Conservation (phyloP, 192 early-diverging fungal genomes). For the Coemansia sp. region DNA sequence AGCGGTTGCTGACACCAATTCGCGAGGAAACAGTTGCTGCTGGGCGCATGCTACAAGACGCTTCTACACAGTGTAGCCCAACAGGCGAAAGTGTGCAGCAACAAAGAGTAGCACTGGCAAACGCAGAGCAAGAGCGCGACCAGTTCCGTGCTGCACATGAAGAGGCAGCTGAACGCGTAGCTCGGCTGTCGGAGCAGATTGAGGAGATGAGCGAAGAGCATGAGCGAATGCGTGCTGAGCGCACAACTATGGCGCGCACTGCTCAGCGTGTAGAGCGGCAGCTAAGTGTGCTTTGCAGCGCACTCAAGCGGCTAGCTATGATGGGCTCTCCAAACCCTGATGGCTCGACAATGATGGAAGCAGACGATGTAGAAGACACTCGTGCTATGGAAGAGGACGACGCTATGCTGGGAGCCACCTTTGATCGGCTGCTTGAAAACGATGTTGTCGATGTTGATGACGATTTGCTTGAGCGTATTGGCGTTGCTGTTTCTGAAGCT, state of each 20-base stretch:
- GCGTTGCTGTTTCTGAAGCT: slow-evolving; percentile 18
- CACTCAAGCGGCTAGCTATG: slow-evolving; percentile 22
- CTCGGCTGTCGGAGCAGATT: slow-evolving; percentile 34
- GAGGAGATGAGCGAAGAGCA: slow-evolving; percentile 44
- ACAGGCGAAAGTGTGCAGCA: slow-evolving; percentile 24
- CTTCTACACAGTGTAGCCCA: slow-evolving; percentile 22
- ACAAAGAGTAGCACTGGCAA: slow-evolving; percentile 24
- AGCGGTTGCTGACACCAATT: slow-evolving; percentile 44
- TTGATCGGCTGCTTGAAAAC: slow-evolving; percentile 31
- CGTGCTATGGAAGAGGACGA: slow-evolving; percentile 37
- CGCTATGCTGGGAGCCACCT: slow-evolving; percentile 36
- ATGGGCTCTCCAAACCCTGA: slow-evolving; percentile 2
- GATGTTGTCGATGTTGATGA: slow-evolving; percentile 18
- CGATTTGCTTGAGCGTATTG: slow-evolving; percentile 37
- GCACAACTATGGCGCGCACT: slow-evolving; percentile 30
- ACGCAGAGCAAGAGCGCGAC: slow-evolving; percentile 43
- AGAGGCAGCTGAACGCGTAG: slow-evolving; percentile 32
- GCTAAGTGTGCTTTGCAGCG: slow-evolving; percentile 26
- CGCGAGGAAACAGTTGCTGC: slow-evolving; percentile 23
- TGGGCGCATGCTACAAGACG: slow-evolving; percentile 5
- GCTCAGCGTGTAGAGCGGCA: slow-evolving; percentile 36
- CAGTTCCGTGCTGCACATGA: slow-evolving; percentile 46
- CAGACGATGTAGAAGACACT: slow-evolving; percentile 27
- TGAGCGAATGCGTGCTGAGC: slow-evolving; percentile 42
- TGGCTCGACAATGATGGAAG: slow-evolving; percentile 10